Percentiles rank a stretch among this genome's conserved stretches.
Evolutionary conservation across 2,329 filamentous ascomycete genomes (phyloP).

Genomic region (Aspergillus neotritici): DNA sequence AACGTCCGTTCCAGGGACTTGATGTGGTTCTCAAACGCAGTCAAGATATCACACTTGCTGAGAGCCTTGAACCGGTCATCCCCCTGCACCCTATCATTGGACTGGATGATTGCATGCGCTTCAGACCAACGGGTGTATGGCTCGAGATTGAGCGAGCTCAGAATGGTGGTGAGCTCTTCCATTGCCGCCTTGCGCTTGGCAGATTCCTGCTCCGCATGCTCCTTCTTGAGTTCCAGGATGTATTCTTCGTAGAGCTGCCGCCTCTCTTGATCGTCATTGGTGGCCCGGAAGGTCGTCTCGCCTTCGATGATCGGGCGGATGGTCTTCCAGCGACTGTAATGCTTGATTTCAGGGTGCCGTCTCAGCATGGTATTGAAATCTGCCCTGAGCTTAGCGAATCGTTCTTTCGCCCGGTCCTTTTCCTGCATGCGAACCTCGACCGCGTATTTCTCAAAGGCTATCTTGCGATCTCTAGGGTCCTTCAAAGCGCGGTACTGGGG

Average conservation of each 20-base stretch:
- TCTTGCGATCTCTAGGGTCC: slow-evolving; percentile 82
- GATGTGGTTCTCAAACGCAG: slow-evolving; percentile 90
- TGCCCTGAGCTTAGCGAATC: slow-evolving; percentile 80
- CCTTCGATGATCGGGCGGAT: slow-evolving; percentile 89
- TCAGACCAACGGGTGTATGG: slow-evolving; percentile 94
- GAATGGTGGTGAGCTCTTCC: slow-evolving; percentile 71
- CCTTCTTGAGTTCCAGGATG: slow-evolving; percentile 73
- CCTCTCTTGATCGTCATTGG: slow-evolving; percentile 79
- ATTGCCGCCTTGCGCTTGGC: slow-evolving; percentile 71
- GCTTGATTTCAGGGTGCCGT: slow-evolving; percentile 92
- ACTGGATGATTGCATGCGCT: slow-evolving; percentile 74
- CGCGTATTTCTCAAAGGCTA: slow-evolving; percentile 92
- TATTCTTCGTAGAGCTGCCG: slow-evolving; percentile 93
- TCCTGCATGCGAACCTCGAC: slow-evolving; percentile 85
- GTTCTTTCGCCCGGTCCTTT: slow-evolving; percentile 89
- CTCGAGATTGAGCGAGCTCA: slow-evolving; percentile 76
- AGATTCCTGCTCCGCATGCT: slow-evolving; percentile 69
- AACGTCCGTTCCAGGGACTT: slow-evolving; percentile 84
- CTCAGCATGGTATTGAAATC: slow-evolving; percentile 96
- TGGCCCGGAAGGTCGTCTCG: slow-evolving; percentile 91
- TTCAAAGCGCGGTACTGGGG: slow-evolving; percentile 89
- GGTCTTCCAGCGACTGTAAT: slow-evolving; percentile 96
- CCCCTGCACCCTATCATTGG: slow-evolving; percentile 68
- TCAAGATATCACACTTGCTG: slow-evolving; percentile 83
- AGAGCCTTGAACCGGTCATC: slow-evolving; percentile 82